phyloP scores from a whole-genome alignment of 192 early-diverging fungal species.

The Linnemannia zychae region DNA sequence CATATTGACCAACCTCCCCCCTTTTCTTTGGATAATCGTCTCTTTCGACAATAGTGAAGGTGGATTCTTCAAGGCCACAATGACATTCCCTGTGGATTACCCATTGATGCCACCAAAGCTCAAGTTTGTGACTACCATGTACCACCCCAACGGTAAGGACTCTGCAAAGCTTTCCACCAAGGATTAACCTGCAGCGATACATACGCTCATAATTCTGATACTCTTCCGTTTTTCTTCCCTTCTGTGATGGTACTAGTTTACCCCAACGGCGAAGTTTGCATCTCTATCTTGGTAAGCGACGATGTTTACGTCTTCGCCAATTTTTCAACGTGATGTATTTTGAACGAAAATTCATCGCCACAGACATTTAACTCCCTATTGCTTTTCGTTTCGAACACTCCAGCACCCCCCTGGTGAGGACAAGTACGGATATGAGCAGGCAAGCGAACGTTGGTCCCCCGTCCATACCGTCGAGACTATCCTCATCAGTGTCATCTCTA shows the following conservation, averaged over 20 bases:
- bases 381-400: constrained; percentile 2
- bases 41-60: constrained; percentile 77
- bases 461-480: constrained; percentile 97
- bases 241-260: constrained; percentile 69
- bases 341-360: background rate
- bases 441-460: constrained; percentile 93
- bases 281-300: constrained; percentile 88
- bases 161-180: background rate
- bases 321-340: background rate
- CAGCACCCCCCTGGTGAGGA: constrained; percentile 84
- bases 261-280: constrained; percentile 92
- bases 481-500: constrained; percentile 88
- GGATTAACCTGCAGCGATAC: background rate
- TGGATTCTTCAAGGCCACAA: constrained; percentile 90
- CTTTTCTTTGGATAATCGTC: background rate
- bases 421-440: constrained; percentile 91
- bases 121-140: constrained; percentile 86
- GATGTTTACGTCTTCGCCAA: background rate
- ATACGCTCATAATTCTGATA: background rate
- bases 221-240: too few species aligned
- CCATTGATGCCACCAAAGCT: constrained; percentile 92
- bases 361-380: background rate
- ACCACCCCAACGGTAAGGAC: constrained; percentile 88
- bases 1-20: background rate
- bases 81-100: constrained; percentile 82